Base-by-base conservation (phyloP, 2,329 filamentous ascomycete species). In the Zelopaecilomyces penicillatus region DNA sequence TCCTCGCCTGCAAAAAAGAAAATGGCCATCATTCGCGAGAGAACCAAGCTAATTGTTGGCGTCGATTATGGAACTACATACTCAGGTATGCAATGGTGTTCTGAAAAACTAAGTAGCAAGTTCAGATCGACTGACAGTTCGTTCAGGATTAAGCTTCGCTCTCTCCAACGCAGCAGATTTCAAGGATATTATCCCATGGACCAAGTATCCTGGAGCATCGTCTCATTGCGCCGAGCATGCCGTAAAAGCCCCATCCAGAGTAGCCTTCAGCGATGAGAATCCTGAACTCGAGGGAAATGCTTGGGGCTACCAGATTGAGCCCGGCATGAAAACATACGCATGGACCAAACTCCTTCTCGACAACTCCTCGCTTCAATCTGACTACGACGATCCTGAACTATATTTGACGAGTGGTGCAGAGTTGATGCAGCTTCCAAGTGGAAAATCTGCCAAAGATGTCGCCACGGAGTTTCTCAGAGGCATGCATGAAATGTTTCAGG, bases 11-110 rank as follows among this genome's bases (percentile, higher is more conserved):
- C 19, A 19, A 3, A 19, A 19, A 19, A 19, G 19, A 19, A 19
- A 19, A 19, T 19, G 19, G 3, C 19, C 19, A 19, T 19, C 19
- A 19, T 19, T 19, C 19, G 19, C 19, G 19, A 19, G 19, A 19
- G 19, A 19, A 19, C 19, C 19, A 19, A 19, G 19, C 19, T 19
- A 19, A 19, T 19, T 19, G 19, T 19, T 19, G 19, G 19, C 19
- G 2, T 53, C 3, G 51, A 53, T 27, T 53, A 53, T 32, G 51
- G 51, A 2, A 53, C 51, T 4, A 53, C 50, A 2, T 53, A 53
- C 9, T 53, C 51, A 4, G 51, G 51, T 34, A 26, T 19, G 19
- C 19, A 19, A 19, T 19, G 19, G 19, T 19, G 19, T 19, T 19
- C 19, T 19, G 19, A 19, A 19, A 19, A 19, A 19, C 19, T 19